Base-by-base conservation (phyloP, 2,329 filamentous ascomycete genomes). In the Calonectria ilicicola region DNA sequence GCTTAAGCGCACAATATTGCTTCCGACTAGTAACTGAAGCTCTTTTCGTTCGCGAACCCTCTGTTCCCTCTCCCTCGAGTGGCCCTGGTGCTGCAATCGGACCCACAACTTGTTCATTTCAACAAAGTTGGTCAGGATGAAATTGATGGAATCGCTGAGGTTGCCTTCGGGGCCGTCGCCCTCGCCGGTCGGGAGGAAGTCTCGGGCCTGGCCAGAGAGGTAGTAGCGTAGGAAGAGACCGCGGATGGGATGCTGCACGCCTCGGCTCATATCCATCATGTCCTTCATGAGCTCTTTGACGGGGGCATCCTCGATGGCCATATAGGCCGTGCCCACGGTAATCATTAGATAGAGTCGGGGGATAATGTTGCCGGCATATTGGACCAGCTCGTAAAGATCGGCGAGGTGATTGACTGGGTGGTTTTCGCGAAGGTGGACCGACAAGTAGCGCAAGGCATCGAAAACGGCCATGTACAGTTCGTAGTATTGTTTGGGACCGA, bases 21-120 rank as follows among this genome's bases (percentile, higher is more conserved):
- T 98, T 67, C 97, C 97, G 1, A 99, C 97, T 10, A 99, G 89
- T 74, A 99, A 88, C 86, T 99, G 97, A 67, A 99, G 88, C 86
- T 99, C 97, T 83, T 97, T 96, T 79, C 97, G 90, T 86, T 99
- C 97, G 80, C 97, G 95, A 70, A 95, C 98, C 79, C 97, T 90
- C 86, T 97, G 93, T 75, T 99, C 97, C 65, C 97, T 90, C 85
- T 99, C 97, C 80, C 96, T 91, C 46, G 97, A 99, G 82, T 98
- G 97, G 29, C 97, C 97, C 83, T 99, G 97, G 84, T 99, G 97
- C 83, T 99, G 97, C 81, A 98, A 87, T 51, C 97, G 93, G 75
- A 99, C 97, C 97, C 97, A 99, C 40, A 99, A 89, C 89, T 99
- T 99, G 87, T 99, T 99, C 97, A 99, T 99, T 86, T 99, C 97